These are phyloP conservation scores for Botrytis fabae DNA, from an alignment of 2,329 filamentous ascomycete genomes.

Conservation along the genomic window DNA sequence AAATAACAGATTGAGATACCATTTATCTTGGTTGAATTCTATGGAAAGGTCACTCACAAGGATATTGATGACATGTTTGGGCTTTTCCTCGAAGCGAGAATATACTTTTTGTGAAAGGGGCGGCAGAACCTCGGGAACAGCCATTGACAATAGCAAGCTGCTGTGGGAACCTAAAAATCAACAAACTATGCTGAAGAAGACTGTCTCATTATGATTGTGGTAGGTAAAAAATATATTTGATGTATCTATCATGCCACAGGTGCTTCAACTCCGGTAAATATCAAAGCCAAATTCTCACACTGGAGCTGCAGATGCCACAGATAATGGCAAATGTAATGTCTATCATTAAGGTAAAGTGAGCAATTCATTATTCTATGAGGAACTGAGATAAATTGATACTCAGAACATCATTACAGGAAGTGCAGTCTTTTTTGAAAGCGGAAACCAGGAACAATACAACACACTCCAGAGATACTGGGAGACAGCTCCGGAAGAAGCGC, in stretches of 20 bases:
- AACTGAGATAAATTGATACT: no score
- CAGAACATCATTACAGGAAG: neutral
- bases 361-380: neutral
- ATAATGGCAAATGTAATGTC: neutral
- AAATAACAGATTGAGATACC: neutral
- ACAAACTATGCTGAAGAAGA: neutral
- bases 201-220: neutral
- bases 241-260: neutral
- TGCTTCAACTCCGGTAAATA: neutral
- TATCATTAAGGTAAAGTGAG: neutral
- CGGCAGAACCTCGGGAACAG: neutral
- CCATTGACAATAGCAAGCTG: neutral
- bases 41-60: neutral
- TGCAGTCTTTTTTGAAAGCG: no score
- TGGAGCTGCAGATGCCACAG: neutral
- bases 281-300: neutral
- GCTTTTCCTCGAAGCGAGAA: conserved; percentile 6
- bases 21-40: neutral
- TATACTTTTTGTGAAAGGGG: neutral
- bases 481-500: neutral
- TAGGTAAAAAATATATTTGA: fast-evolving
- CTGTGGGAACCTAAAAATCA: neutral
- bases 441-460: no score
- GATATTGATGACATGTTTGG: neutral
- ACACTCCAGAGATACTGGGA: neutral